These are phyloP conservation scores for Sequoiadendron giganteum DNA, from an alignment of 75 land plant species.

Conservation along the genomic window DNA sequence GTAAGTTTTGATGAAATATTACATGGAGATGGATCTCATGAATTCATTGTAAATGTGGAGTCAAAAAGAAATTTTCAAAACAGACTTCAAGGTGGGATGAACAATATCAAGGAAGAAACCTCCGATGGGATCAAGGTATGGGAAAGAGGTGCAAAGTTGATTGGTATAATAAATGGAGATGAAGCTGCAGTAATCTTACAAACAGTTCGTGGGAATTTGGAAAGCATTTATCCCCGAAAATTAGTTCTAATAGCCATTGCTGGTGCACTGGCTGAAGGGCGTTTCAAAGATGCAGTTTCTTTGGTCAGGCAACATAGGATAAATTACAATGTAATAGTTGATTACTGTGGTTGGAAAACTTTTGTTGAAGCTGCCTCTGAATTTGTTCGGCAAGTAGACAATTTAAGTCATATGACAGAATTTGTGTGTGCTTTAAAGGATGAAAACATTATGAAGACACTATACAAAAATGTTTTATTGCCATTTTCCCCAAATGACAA, in stretches of 20 bases:
- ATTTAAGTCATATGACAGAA: constrained; percentile 86
- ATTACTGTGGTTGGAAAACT: constrained; percentile 68
- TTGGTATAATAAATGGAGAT: constrained; percentile 82
- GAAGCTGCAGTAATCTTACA: constrained; percentile 90
- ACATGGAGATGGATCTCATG: constrained; percentile 25
- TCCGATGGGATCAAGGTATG: constrained; percentile 55
- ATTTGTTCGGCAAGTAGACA: constrained; percentile 87
- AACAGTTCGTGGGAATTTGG: constrained; percentile 85
- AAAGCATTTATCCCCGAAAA: constrained; percentile 93
- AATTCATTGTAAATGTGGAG: not conserved
- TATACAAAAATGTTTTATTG: constrained; percentile 56
- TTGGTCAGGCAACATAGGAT: constrained; percentile 96
- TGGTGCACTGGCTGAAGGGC: constrained; percentile 62
- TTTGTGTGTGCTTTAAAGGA: constrained; percentile 77
- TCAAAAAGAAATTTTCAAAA: constrained; percentile 18
- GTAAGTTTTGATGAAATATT: constrained; percentile 45
- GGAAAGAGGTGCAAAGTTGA: constrained; percentile 89
- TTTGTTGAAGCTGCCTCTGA: constrained; percentile 58
- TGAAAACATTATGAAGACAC: constrained; percentile 63
- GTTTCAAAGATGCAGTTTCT: constrained; percentile 79
- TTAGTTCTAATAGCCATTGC: constrained; percentile 75
- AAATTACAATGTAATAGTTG: constrained; percentile 90
- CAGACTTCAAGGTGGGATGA: constrained; percentile 15
- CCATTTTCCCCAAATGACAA: constrained; percentile 12
- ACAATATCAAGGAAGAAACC: constrained; percentile 35